These are phyloP conservation scores for Nematocida ausubeli DNA, from an alignment of 371 early-diverging fungal species.

Conservation along the genomic window DNA sequence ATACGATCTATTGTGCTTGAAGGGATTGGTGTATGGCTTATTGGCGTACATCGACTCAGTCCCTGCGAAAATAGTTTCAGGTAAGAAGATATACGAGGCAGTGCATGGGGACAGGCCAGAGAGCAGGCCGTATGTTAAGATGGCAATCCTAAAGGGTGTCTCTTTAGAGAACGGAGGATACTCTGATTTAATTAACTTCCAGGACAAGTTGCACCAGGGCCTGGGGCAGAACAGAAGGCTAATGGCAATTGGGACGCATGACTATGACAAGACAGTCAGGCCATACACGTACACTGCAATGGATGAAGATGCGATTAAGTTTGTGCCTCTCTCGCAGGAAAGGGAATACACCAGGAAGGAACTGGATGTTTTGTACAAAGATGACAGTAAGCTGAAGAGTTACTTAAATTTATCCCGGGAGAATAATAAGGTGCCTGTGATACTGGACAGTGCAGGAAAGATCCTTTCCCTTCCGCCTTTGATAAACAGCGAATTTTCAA, in stretches of 20 bases:
- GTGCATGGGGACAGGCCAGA: constrained; percentile 14
- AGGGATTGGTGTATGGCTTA: constrained; percentile 59
- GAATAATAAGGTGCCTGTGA: constrained; percentile 76
- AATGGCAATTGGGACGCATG: constrained; percentile 97
- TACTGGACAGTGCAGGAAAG: constrained; percentile 76
- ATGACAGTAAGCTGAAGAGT: constrained; percentile 77
- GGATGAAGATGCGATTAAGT: constrained; percentile 79
- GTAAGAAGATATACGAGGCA: constrained; percentile 20
- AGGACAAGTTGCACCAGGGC: constrained; percentile 94
- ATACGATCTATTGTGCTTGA: constrained; percentile 70
- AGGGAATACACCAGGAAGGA: constrained; percentile 77
- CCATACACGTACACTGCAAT: constrained; percentile 90
- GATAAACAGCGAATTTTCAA: constrained; percentile 94
- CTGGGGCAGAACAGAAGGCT: constrained; percentile 87
- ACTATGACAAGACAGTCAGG: constrained; percentile 83
- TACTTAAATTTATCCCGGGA: constrained; percentile 84
- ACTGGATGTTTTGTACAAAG: constrained; percentile 81
- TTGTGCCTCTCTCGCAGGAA: constrained; percentile 82
- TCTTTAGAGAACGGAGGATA: constrained; percentile 77
- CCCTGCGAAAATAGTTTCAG: constrained; percentile 28
- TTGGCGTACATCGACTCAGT: constrained; percentile 49
- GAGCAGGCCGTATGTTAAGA: constrained; percentile 80
- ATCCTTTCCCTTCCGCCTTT: constrained; percentile 97
- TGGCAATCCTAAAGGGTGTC: constrained; percentile 84
- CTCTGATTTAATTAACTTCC: constrained; percentile 90